Base-by-base conservation (phyloP, 495 filamentous ascomycete genomes). In the Bacidia gigantensis region DNA sequence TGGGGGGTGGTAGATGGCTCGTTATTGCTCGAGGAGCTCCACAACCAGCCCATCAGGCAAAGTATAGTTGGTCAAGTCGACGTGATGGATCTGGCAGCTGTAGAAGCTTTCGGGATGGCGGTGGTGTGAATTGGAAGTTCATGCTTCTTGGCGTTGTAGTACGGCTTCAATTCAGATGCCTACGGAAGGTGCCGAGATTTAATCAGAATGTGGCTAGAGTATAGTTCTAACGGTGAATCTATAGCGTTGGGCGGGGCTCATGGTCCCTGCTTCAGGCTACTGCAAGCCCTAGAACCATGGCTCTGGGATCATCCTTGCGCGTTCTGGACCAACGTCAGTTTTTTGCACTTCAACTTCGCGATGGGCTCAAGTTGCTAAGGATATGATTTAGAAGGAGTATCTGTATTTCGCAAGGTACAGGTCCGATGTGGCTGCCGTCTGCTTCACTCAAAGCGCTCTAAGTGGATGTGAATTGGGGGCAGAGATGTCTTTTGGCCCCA, bases 21-120 rank as follows among this genome's bases (percentile, higher is more conserved):
- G 20, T 50, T 39, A 21, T 20, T 40, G 32, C 35, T 32, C 2
- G 47, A 18, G 18, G 73, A 69, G 49, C 39, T 65, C 71, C 71
- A 78, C 50, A 64, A 65, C 74, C 74, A 77, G 50, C 74, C 72
- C 75, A 78, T 78, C 51, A 38, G 5, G 44, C 2, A 12, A 3
- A 3, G 26, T 22, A 47, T 12, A 5, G 44, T 46, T 11, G 14
- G 11, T 24, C 2, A 0, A 3, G 0, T 26, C 17, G 38, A 24
- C 25, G 1, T 50, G 21, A 39, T 41, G 11, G 2, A 32, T 22
- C 12, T 47, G 20, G 44, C 14, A 35, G 29, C 14, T 35, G 29
- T 35, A 14, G 29, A 35, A 35, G 29, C 29, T 35, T 35, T 35
- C 5, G 5, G 29, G 14, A 35, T 14, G 29, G 14, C 5, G 29